These are phyloP conservation scores for Colletotrichum horii DNA, from an alignment of 2,329 filamentous ascomycete genomes.

Conservation along the genomic window DNA sequence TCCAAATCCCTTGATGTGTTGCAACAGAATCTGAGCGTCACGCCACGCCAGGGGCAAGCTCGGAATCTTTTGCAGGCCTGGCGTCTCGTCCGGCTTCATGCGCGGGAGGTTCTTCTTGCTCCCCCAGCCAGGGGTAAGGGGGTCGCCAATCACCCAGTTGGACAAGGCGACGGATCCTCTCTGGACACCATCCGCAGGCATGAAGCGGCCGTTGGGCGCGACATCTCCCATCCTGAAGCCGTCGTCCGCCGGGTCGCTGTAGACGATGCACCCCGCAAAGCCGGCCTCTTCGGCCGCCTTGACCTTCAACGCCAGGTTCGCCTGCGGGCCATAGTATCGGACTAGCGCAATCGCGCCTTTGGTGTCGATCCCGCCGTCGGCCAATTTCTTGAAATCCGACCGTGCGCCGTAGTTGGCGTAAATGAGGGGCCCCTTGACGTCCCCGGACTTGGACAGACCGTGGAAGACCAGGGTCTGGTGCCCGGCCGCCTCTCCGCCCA, in stretches of 20 bases:
- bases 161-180: constrained; percentile 80
- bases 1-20: constrained; percentile 78
- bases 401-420: constrained; percentile 92
- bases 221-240: constrained; percentile 76
- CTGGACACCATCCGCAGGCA: constrained; percentile 83
- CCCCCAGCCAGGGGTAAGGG: constrained; percentile 88
- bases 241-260: constrained; percentile 87
- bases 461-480: constrained; percentile 84
- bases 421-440: constrained; percentile 83
- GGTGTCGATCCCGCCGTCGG: constrained; percentile 73
- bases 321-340: constrained; percentile 76
- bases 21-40: constrained; percentile 81
- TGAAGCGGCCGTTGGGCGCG: constrained; percentile 78
- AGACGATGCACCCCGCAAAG: constrained; percentile 87
- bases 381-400: constrained; percentile 79
- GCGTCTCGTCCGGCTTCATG: constrained; percentile 71
- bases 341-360: constrained; percentile 86
- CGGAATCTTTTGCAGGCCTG: constrained; percentile 81
- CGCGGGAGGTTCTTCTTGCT: constrained; percentile 71
- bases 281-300: constrained; percentile 89
- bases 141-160: constrained; percentile 86
- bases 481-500: constrained; percentile 66
- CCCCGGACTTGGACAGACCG: constrained; percentile 84
- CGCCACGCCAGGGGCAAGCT: constrained; percentile 90
- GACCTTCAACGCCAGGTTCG: constrained; percentile 79